Conservation (phyloP, 2,329 filamentous ascomycete genomes). For the Phoma sp. region DNA sequence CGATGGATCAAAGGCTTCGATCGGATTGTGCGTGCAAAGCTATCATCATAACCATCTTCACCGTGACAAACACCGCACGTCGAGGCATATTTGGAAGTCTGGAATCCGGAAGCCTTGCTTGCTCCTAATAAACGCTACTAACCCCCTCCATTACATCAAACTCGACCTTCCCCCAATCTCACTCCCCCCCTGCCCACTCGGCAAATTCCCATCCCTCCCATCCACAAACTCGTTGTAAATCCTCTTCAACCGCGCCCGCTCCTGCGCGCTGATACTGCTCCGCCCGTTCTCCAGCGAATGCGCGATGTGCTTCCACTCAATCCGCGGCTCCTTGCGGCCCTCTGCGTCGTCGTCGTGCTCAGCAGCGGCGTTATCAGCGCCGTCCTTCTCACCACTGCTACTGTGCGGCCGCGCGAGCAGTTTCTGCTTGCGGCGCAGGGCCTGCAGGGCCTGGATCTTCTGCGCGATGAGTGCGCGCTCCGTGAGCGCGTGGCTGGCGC, state of each 20-base stretch:
- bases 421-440: constrained; percentile 68
- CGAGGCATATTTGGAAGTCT: too few species aligned
- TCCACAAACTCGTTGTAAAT: constrained; percentile 96
- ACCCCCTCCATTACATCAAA: constrained; percentile 70
- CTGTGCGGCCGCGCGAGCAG: constrained; percentile 42
- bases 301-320: constrained; percentile 82
- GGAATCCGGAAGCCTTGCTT: too few species aligned
- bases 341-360: constrained; percentile 51
- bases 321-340: constrained; percentile 71
- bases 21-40: too few species aligned
- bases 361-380: constrained; percentile 2
- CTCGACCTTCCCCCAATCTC: constrained; percentile 93
- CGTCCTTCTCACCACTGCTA: constrained; percentile 10
- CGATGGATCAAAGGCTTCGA: too few species aligned
- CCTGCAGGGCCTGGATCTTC: constrained; percentile 82
- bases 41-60: too few species aligned
- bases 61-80: too few species aligned
- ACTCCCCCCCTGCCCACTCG: constrained; percentile 85
- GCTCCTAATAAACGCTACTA: too few species aligned
- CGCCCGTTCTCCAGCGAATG: constrained; percentile 78
- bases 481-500: constrained; percentile 65
- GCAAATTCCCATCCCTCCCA: constrained; percentile 93
- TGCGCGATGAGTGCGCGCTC: constrained; percentile 79
- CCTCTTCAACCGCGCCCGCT: constrained; percentile 72
- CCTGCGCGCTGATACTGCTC: constrained; percentile 80